phyloP scores from a whole-genome alignment of 352 stramenopile species.

The Phytopythium oedochilum region DNA sequence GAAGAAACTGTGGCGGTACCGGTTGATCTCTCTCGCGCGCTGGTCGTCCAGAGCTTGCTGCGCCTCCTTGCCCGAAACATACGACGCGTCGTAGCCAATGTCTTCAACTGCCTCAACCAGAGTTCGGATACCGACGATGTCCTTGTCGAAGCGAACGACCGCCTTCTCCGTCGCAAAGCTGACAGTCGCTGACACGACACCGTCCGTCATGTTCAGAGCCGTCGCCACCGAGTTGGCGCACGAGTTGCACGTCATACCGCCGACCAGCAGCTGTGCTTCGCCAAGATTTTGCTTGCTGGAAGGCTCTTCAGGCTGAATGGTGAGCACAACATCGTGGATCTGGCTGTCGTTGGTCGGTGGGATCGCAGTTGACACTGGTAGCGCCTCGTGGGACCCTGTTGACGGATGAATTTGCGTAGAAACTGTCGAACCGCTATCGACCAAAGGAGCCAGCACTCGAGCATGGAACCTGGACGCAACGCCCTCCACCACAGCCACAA shows the following conservation, averaged over 20 bases:
- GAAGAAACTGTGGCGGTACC: conserved; percentile 85
- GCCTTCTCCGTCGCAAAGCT: conserved; percentile 88
- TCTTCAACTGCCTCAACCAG: conserved; percentile 87
- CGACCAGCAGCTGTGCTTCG: conserved; percentile 62
- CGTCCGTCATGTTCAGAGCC: conserved; percentile 68
- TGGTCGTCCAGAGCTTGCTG: conserved; percentile 83
- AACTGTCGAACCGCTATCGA: not conserved
- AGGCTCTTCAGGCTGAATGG: conserved; percentile 16
- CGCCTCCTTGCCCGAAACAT: conserved; percentile 54
- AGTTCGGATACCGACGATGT: conserved; percentile 68
- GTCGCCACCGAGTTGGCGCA: conserved; percentile 90
- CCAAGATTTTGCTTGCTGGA: conserved; percentile 53
- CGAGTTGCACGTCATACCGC: conserved; percentile 91
- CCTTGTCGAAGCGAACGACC: conserved; percentile 69
- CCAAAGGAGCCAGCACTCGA: conserved; percentile 6
- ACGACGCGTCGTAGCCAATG: conserved; percentile 88
- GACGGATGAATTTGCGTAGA: not conserved
- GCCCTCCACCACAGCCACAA: conserved; percentile 46
- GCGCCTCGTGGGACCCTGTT: not conserved
- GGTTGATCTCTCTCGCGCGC: conserved; percentile 67
- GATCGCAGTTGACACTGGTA: not conserved
- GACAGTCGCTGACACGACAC: conserved; percentile 75
- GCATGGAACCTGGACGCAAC: conserved; percentile 44
- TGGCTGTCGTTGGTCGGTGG: not conserved
- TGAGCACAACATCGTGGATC: conserved; percentile 28